phyloP scores from a whole-genome alignment of 768 basidiomycete species.

The Hemileccinum impolitum region DNA sequence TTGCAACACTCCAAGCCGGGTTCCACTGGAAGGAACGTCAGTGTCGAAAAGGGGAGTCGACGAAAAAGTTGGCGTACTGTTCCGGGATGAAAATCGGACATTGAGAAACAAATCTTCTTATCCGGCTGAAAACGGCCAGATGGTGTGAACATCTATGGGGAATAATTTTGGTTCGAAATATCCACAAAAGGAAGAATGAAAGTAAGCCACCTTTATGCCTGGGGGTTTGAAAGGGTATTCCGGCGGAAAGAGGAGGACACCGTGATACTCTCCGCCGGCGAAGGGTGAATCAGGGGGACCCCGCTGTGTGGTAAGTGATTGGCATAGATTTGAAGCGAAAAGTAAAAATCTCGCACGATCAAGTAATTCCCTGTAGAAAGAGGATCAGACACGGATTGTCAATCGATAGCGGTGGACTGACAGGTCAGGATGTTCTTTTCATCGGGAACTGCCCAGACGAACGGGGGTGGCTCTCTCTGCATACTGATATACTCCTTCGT shows the following conservation, averaged over 20 bases:
- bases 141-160: constrained; percentile 81
- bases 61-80: constrained; percentile 52
- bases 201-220: constrained; percentile 79
- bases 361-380: constrained; percentile 85
- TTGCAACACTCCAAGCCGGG: constrained; percentile 92
- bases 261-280: constrained; percentile 91
- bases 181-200: constrained; percentile 1
- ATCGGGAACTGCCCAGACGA: constrained; percentile 92
- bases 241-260: constrained; percentile 84
- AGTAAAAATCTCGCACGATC: constrained; percentile 55
- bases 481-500: constrained; percentile 87
- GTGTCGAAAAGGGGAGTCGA: background rate
- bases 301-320: constrained; percentile 46
- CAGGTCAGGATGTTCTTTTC: constrained; percentile 97
- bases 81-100: constrained; percentile 94
- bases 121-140: constrained; percentile 89
- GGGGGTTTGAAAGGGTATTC: constrained; percentile 98
- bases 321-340: background rate
- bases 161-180: constrained; percentile 3
- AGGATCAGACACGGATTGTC: constrained; percentile 9
- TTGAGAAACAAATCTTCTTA: constrained; percentile 96
- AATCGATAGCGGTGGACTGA: constrained; percentile 40
- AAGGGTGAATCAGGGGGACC: constrained; percentile 94
- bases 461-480: constrained; percentile 93
- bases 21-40: constrained; percentile 63